Conservation (phyloP, 139 green algal species). For the Chlamydomonas asymmetrica region DNA sequence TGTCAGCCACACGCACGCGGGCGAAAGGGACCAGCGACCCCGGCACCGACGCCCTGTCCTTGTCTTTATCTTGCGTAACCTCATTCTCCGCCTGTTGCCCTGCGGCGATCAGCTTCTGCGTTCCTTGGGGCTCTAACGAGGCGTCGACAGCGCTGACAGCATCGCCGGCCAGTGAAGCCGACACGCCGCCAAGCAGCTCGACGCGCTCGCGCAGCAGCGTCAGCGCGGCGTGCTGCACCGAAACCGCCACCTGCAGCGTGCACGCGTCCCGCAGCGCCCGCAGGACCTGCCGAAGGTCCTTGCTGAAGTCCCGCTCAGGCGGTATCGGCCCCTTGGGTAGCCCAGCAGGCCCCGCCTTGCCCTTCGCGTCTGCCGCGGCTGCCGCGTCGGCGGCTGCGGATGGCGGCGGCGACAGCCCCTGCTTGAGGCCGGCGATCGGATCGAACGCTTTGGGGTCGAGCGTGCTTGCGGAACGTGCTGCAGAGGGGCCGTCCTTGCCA, state of each 20-base stretch:
- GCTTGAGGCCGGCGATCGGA: not conserved
- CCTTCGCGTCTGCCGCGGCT: not conserved
- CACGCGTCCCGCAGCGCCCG: constrained; percentile 35
- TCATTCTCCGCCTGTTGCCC: no score
- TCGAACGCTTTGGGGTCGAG: no score
- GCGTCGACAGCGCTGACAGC: no score
- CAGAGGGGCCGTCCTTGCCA: no score
- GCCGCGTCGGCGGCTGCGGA: not conserved
- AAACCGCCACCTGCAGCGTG: constrained; percentile 38
- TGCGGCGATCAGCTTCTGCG: no score
- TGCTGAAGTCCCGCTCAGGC: constrained; percentile 4
- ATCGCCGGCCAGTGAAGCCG: no score
- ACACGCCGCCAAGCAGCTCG: no score
- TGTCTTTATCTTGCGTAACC: no score
- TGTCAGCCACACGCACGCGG: constrained; percentile 33
- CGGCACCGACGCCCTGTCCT: no score
- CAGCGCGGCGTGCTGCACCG: constrained; percentile 61
- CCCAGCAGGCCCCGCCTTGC: not conserved
- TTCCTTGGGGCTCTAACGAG: no score
- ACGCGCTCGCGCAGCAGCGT: constrained; percentile 23
- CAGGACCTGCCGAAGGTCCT: constrained; percentile 25
- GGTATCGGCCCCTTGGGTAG: not conserved
- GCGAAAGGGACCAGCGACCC: constrained; percentile 14
- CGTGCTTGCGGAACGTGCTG: no score
- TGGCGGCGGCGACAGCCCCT: not conserved